Percentiles rank a stretch among this genome's conserved stretches.
Conservation (phyloP, 1,284 basidiomycete genomes). For the Phenoliferia sp. region DNA sequence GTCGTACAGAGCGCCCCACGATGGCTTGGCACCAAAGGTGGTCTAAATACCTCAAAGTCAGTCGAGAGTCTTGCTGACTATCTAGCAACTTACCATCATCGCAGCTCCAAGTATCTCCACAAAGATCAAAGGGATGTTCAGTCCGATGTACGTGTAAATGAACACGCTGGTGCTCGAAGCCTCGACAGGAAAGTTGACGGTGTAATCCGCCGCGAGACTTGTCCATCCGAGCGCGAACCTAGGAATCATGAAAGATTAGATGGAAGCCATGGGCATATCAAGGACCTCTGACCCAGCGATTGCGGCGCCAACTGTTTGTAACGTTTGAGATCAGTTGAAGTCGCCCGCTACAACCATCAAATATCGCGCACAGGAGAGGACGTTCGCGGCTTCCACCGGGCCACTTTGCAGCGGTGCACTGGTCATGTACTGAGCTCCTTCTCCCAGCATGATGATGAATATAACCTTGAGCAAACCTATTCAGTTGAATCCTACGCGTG, state of each 20-base stretch:
- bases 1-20: constrained; percentile 60
- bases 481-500: no score
- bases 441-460: constrained; percentile 52
- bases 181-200: constrained; percentile 42
- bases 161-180: constrained; percentile 57
- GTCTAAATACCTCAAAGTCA: constrained; percentile 43
- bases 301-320: constrained; percentile 43
- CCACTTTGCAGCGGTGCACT: constrained; percentile 41
- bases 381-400: constrained; percentile 60
- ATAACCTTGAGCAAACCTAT: no score
- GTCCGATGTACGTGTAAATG: constrained; percentile 56
- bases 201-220: constrained; percentile 62
- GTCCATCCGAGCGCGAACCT: constrained; percentile 49
- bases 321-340: not conserved
- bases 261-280: no score
- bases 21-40: constrained; percentile 50
- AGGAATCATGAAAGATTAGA: constrained; percentile 38
- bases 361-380: constrained; percentile 65
- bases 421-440: constrained; percentile 17
- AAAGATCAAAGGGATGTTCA: constrained; percentile 51
- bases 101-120: constrained; percentile 38
- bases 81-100: constrained; percentile 27
- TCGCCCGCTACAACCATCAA: not conserved
- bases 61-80: not conserved
- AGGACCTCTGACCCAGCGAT: not conserved